Evolutionary conservation across 2,329 filamentous ascomycete species (phyloP), one percentile per base, ranked within the genome.

Genomic region (Rutstroemia sp.): DNA sequence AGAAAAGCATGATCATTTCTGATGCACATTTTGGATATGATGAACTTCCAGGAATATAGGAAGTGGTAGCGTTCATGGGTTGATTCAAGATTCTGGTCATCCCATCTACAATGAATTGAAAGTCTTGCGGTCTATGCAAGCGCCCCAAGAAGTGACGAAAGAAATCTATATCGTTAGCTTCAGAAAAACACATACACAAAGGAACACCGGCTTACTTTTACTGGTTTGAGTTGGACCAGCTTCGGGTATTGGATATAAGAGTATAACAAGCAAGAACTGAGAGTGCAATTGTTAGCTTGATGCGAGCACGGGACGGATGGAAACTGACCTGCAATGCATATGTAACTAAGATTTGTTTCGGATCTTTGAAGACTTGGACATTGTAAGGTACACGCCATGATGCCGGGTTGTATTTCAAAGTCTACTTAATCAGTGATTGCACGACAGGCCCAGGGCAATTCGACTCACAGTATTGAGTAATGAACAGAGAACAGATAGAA

Each of bases 1-100:
- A 99, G 69, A 97, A 96, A 2, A 99, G 79, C 81, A 96, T 94
- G 55, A 97, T 85, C 75, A 95, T 95, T 72, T 99, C 94, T 1
- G 94, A 92, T 0, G 92, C 90, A 79, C 92, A 95, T 67, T 89
- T 90, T 52, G 90, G 77, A 0, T 87, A 82, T 49, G 87, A 58
- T 66, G 95, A 90, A 41, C 86, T 87, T 4, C 91, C 90, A 0
- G 92, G 91, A 2, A 96, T 82, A 70, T 96, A 96, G 1, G 92
- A 92, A 10, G 83, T 82, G 58, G 90, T 95, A 45, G 90, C 87
- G 73, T 95, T 90, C 60, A 96, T 84, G 23, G 92, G 92, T 65
- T 96, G 92, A 65, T 95, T 94, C 51, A 99, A 76, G 49, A 97
- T 89, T 65, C 91, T 83, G 0, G 87, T 92, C 86, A 96, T 95